phyloP scores from a whole-genome alignment of 257 asterid species.

The Lycium barbarum region DNA sequence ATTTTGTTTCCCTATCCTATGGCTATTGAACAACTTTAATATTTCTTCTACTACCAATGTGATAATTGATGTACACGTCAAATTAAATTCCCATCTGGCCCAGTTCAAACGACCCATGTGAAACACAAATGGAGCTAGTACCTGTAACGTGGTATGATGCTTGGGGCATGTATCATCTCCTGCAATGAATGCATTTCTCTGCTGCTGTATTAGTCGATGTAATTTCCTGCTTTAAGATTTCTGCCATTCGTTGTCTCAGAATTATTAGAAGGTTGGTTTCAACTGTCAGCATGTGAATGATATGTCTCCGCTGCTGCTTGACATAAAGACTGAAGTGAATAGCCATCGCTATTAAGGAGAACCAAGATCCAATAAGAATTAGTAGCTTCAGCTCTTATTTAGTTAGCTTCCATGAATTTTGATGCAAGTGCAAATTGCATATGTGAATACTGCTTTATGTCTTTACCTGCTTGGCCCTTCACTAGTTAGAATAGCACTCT shows the following conservation, averaged over 20 bases:
- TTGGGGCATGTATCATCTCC: not conserved
- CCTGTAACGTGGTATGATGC: not conserved
- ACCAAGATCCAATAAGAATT: not conserved
- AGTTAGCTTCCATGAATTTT: not conserved
- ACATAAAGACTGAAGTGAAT: slow-evolving; percentile 14
- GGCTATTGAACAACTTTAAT: not conserved
- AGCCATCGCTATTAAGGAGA: not conserved
- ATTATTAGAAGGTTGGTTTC: not conserved
- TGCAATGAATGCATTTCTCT: slow-evolving; percentile 3
- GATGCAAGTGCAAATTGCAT: not conserved
- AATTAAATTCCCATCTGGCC: not conserved
- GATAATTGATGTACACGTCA: not conserved
- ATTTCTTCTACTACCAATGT: not conserved
- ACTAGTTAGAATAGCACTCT: slow-evolving; percentile 15
- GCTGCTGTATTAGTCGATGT: not conserved
- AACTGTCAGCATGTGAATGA: slow-evolving; percentile 21
- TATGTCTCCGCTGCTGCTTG: not conserved
- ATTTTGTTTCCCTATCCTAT: slow-evolving; percentile 11
- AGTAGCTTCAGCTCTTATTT: not conserved
- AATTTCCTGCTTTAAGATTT: not conserved
- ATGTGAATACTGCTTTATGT: not conserved
- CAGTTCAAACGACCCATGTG: not conserved
- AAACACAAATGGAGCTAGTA: not conserved
- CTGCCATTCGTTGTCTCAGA: not conserved
- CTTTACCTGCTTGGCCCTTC: not conserved